Conservation (phyloP, 257 asterid species). For the Nicotiana otophora region DNA sequence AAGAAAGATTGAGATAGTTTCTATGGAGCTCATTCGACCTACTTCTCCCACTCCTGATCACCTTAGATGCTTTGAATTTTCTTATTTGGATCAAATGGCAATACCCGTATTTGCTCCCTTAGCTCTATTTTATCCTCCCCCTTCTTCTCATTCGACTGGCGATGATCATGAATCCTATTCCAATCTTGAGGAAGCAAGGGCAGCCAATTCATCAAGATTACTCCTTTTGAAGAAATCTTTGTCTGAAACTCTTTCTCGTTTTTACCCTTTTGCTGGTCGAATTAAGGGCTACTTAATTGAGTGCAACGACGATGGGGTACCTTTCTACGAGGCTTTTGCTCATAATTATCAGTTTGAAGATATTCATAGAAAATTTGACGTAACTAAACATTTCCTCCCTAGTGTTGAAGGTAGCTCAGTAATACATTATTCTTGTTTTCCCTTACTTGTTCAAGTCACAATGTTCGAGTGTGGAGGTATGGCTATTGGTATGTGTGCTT, state of each 20-base stretch:
- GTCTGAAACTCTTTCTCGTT: neutral
- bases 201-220: neutral
- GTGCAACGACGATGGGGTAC: neutral
- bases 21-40: neutral
- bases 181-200: neutral
- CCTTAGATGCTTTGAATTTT: neutral
- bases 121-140: neutral
- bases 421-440: neutral
- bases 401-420: neutral
- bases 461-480: neutral
- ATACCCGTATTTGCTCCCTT: neutral
- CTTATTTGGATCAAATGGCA: neutral
- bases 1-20: neutral
- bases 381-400: neutral
- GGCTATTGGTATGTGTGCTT: neutral
- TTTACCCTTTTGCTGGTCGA: neutral
- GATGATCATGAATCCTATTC: neutral
- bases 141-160: too few relatives aligned
- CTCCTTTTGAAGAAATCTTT: neutral
- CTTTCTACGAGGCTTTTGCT: neutral
- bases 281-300: neutral
- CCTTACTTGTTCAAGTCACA: neutral
- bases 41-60: neutral
- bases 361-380: neutral
- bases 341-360: neutral